These are phyloP conservation scores for Wilcoxina mikolae DNA, from an alignment of 495 filamentous ascomycete species.

Conservation along the genomic window DNA sequence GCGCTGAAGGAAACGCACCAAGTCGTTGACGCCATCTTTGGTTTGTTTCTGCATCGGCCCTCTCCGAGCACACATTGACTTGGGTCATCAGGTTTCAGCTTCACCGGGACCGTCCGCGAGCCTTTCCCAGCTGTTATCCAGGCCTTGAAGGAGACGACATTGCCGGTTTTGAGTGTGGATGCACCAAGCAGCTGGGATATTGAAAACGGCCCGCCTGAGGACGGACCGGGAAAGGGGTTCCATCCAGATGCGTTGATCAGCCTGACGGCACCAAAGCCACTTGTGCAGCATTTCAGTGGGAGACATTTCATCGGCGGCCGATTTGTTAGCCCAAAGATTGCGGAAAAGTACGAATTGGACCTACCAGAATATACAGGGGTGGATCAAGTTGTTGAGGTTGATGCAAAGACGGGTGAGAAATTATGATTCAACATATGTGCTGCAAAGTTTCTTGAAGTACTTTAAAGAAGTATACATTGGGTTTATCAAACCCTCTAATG, in stretches of 20 bases:
- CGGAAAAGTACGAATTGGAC: constrained; percentile 75
- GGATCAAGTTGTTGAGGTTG: constrained; percentile 76
- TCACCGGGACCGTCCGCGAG: constrained; percentile 78
- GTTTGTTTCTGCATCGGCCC: constrained; percentile 31
- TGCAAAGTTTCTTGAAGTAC: too few species aligned
- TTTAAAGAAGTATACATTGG: too few species aligned
- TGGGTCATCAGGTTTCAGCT: constrained; percentile 57
- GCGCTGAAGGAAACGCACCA: constrained; percentile 57
- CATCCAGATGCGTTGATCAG: constrained; percentile 66
- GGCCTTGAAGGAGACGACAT: constrained; percentile 51
- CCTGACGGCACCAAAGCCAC: constrained; percentile 88
- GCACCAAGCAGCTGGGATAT: constrained; percentile 91
- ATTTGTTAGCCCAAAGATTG: constrained; percentile 65
- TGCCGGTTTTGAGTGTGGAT: constrained; percentile 78
- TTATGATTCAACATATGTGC: too few species aligned
- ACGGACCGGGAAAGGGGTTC: constrained; percentile 66
- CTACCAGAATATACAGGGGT: constrained; percentile 71
- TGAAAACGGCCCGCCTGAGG: constrained; percentile 61
- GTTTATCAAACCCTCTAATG: too few species aligned
- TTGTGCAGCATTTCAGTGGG: constrained; percentile 67
- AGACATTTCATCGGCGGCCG: constrained; percentile 77
- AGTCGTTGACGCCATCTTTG: constrained; percentile 88
- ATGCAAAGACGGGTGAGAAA: not conserved
- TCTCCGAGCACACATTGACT: constrained; percentile 2
- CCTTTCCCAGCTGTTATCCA: constrained; percentile 72